These are phyloP conservation scores for Xylariomycetidae sp. DNA, from an alignment of 2,329 filamentous ascomycete species.

Conservation along the genomic window DNA sequence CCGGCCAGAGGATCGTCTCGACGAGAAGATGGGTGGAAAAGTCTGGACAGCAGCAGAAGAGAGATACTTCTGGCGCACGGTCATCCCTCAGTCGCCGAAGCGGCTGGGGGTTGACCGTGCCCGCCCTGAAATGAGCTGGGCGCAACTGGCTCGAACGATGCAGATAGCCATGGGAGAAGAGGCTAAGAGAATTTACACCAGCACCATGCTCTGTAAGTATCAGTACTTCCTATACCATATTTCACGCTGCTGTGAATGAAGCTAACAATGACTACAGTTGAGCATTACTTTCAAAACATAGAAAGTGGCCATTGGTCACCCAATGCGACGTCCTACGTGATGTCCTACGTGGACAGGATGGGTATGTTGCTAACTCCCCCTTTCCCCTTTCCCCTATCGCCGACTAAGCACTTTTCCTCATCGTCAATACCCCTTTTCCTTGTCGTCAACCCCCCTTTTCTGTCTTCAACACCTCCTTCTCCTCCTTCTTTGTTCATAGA, in stretches of 20 bases:
- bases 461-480: no score
- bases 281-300: conserved; percentile 40
- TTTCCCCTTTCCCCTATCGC: no score
- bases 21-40: conserved; percentile 38
- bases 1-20: neutral
- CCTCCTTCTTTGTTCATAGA: no score
- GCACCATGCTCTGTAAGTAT: conserved; percentile 34
- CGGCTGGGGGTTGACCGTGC: conserved; percentile 20
- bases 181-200: conserved; percentile 28
- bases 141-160: conserved; percentile 33
- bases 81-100: conserved; percentile 32
- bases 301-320: conserved; percentile 32
- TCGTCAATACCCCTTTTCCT: no score
- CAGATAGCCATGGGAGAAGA: conserved; percentile 27
- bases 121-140: conserved; percentile 28
- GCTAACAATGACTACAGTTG: conserved; percentile 25
- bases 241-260: neutral
- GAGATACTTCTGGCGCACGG: conserved; percentile 39
- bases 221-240: conserved; percentile 3
- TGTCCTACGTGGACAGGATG: conserved; percentile 22
- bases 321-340: conserved; percentile 28
- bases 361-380: neutral
- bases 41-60: conserved; percentile 45
- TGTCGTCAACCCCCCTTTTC: no score
- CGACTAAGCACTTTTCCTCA: no score